These are phyloP conservation scores for Ustilago shanxiensis DNA, from an alignment of 1,284 basidiomycete genomes.

Conservation along the genomic window DNA sequence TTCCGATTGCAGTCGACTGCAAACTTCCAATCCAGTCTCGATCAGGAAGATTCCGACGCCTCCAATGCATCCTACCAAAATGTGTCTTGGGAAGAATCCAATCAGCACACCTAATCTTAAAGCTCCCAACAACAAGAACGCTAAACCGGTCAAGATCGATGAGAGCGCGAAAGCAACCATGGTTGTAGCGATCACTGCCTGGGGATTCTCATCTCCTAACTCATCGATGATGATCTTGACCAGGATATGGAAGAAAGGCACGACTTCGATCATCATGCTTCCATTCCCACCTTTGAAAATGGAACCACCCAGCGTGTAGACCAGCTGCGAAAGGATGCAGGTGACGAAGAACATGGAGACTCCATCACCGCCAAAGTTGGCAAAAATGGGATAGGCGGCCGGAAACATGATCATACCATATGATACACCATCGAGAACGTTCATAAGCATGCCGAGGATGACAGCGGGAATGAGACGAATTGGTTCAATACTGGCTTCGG, in stretches of 20 bases:
- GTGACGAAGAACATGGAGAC: constrained; percentile 79
- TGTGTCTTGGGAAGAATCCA: constrained; percentile 96
- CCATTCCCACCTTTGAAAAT: constrained; percentile 84
- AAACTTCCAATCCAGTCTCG: constrained; percentile 77
- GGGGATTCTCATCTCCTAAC: constrained; percentile 79
- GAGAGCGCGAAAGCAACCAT: constrained; percentile 90
- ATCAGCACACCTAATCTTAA: constrained; percentile 86
- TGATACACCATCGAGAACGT: constrained; percentile 89
- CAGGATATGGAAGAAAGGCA: constrained; percentile 93
- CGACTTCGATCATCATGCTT: constrained; percentile 98
- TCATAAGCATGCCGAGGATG: constrained; percentile 85
- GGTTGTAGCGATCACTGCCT: constrained; percentile 87
- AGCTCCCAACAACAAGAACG: constrained; percentile 74
- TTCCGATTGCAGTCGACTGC: constrained; percentile 81
- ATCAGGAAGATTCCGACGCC: constrained; percentile 91
- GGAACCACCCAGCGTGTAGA: constrained; percentile 86
- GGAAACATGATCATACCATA: constrained; percentile 90
- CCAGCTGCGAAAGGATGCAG: constrained; percentile 83
- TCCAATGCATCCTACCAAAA: constrained; percentile 85
- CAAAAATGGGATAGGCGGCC: constrained; percentile 78
- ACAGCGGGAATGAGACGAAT: constrained; percentile 78
- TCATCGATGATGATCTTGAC: constrained; percentile 81
- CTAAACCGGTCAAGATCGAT: constrained; percentile 84
- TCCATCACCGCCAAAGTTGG: constrained; percentile 85
- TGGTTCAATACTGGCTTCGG: constrained; percentile 55